A percentile compares a stretch with the other conserved stretches of the same genome.
phyloP scores from a whole-genome alignment of 805 yeast species.

The Ogataea degrootiae region DNA sequence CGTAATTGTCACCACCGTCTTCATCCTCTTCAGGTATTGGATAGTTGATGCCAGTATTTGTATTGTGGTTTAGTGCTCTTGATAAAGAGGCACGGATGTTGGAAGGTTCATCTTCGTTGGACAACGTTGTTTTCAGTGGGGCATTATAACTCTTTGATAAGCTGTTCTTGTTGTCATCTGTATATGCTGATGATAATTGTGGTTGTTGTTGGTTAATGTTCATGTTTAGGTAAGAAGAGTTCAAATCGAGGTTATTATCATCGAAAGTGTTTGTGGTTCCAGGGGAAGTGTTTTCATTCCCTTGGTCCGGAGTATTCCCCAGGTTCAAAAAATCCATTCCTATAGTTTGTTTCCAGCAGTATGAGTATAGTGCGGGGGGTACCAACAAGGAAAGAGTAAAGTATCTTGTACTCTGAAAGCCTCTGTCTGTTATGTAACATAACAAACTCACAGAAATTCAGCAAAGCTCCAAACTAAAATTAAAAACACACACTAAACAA shows the following conservation, averaged over 20 bases:
- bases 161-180: not conserved
- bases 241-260: no score
- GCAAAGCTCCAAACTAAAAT: no score
- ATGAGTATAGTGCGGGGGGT: no score
- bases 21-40: constrained; percentile 17
- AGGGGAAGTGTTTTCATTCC: no score
- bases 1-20: constrained; percentile 8
- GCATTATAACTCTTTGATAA: not conserved
- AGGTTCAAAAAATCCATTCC: constrained; percentile 13
- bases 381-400: no score
- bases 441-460: no score
- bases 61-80: constrained; percentile 12
- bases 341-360: no score
- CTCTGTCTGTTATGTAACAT: no score
- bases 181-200: not conserved
- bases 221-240: not conserved
- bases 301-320: not conserved
- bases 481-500: no score
- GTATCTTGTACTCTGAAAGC: no score
- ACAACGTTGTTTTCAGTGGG: not conserved
- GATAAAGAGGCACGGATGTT: constrained; percentile 19
- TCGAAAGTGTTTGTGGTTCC: no score
- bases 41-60: constrained; percentile 2
- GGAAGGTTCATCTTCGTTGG: constrained; percentile 7
- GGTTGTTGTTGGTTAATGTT: not conserved